phyloP scores from a whole-genome alignment of 208 protist species.

The Acanthamoeba sp. region DNA sequence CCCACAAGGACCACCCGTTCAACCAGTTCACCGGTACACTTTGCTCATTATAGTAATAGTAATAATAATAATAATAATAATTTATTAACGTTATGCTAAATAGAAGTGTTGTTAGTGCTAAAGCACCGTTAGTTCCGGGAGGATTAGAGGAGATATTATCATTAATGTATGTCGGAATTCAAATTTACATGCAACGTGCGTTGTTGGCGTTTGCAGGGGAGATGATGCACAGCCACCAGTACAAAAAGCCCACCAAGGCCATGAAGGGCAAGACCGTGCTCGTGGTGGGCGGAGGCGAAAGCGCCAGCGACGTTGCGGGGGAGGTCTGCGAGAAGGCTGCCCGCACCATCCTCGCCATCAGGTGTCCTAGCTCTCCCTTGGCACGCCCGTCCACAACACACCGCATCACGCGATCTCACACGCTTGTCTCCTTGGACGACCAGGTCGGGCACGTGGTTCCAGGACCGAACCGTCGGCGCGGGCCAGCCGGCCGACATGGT shows the following conservation, averaged over 20 bases:
- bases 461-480: constrained; percentile 56
- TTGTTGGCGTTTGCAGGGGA: background rate
- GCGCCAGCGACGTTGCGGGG: constrained; percentile 59
- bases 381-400: no score
- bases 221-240: constrained; percentile 68
- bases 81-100: no score
- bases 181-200: no score
- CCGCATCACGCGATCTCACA: no score
- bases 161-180: no score
- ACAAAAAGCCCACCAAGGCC: constrained; percentile 68
- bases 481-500: constrained; percentile 72
- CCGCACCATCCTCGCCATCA: constrained; percentile 61
- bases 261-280: constrained; percentile 72
- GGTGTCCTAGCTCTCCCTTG: background rate
- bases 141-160: no score
- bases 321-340: constrained; percentile 64
- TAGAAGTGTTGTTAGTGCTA: no score
- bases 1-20: constrained; percentile 41
- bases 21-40: constrained; percentile 36
- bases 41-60: no score
- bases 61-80: no score
- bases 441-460: constrained; percentile 70
- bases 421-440: background rate
- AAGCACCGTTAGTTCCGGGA: no score
- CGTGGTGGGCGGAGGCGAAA: constrained; percentile 69